Percentiles rank a stretch among this genome's conserved stretches.
Evolutionary conservation across 176 grass and related monocot genomes (phyloP).

Genomic region (Otatea glauca): DNA sequence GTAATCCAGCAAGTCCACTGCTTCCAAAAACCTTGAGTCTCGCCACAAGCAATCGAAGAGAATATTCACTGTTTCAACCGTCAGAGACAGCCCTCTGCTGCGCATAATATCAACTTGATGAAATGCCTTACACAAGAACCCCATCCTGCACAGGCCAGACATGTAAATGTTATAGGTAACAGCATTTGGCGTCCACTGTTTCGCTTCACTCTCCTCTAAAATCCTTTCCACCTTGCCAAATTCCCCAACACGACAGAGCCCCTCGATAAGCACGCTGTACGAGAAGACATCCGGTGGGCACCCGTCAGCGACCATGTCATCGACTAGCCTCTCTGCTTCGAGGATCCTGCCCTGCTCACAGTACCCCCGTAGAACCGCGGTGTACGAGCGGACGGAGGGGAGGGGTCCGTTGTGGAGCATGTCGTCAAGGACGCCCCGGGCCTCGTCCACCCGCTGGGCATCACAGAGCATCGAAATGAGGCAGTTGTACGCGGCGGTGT

Average conservation of each 20-base stretch:
- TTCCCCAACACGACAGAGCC: constrained; percentile 54
- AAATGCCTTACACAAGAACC: constrained; percentile 59
- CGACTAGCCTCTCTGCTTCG: constrained; percentile 59
- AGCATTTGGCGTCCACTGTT: constrained; percentile 66
- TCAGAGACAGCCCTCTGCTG: constrained; percentile 48
- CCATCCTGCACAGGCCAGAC: constrained; percentile 64
- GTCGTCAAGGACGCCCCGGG: constrained; percentile 57
- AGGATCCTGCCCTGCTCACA: constrained; percentile 53
- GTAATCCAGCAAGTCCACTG: constrained; percentile 60
- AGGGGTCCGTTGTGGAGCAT: constrained; percentile 49
- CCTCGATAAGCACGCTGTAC: constrained; percentile 68
- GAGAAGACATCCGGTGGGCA: constrained; percentile 67
- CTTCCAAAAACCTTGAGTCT: constrained; percentile 53
- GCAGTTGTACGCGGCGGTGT: constrained; percentile 50
- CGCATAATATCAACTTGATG: constrained; percentile 53
- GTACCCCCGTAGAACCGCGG: constrained; percentile 60
- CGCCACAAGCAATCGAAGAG: constrained; percentile 75
- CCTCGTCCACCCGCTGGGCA: constrained; percentile 49
- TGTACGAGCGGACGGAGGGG: constrained; percentile 60
- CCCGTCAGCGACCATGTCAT: constrained; percentile 37
- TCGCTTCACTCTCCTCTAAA: constrained; percentile 52
- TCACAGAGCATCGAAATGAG: constrained; percentile 63
- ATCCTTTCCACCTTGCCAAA: constrained; percentile 62
- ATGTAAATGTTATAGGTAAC: constrained; percentile 82
- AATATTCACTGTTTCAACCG: constrained; percentile 56